Percentiles rank a stretch among this genome's conserved stretches.
Conservation (phyloP, 352 stramenopile species). For the Phytopythium sindhum region DNA sequence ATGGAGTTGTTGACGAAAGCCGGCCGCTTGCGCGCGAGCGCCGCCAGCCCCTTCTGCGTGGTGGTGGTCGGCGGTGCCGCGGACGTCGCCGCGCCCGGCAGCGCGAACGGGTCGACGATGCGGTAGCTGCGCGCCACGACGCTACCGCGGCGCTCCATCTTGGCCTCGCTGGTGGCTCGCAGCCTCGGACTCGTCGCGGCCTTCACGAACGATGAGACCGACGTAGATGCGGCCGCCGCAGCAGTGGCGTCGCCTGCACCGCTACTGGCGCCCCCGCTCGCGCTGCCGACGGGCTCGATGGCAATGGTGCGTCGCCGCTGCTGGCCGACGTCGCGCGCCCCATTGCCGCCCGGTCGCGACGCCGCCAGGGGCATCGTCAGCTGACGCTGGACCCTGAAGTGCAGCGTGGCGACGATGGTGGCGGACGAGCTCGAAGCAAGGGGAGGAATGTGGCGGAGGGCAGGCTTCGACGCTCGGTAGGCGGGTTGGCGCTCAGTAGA, state of each 20-base stretch:
- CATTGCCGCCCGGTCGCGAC: neutral
- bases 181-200: neutral
- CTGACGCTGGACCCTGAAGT: neutral
- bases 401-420: slow-evolving; percentile 3
- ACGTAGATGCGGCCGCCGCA: neutral
- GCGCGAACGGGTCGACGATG: slow-evolving; percentile 63
- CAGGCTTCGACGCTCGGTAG: neutral
- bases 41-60: neutral
- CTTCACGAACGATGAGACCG: neutral
- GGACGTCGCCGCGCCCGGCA: slow-evolving; percentile 19
- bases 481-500: neutral
- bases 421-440: neutral
- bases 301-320: slow-evolving; percentile 7
- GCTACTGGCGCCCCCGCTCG: neutral
- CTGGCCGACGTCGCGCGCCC: neutral
- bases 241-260: neutral
- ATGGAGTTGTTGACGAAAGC: slow-evolving; percentile 79
- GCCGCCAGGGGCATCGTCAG: neutral
- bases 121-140: slow-evolving; percentile 28
- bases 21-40: slow-evolving; percentile 47
- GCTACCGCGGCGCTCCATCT: slow-evolving; percentile 24
- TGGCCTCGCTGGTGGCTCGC: neutral
- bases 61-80: neutral
- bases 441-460: neutral
- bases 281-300: neutral